phyloP scores from a whole-genome alignment of 2,329 filamentous ascomycete species.

The Zasmidium cellare region DNA sequence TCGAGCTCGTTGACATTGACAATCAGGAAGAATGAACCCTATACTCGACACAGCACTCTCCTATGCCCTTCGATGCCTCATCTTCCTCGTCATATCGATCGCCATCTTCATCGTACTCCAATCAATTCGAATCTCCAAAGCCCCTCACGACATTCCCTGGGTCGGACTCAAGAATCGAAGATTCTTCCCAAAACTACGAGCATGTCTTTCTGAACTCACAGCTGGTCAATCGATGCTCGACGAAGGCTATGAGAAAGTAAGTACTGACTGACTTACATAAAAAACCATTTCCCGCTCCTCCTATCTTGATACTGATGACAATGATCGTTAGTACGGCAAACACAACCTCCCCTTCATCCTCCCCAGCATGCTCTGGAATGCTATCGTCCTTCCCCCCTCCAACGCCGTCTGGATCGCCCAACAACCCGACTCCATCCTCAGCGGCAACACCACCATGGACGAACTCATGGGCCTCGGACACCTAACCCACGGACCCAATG shows the following conservation, averaged over 20 bases:
- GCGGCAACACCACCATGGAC: slow-evolving; percentile 7
- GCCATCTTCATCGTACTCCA: not conserved
- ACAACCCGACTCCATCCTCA: slow-evolving; percentile 13
- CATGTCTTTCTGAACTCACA: not conserved
- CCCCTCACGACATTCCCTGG: slow-evolving; percentile 7
- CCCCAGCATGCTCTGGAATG: slow-evolving; percentile 12
- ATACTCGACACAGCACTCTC: not conserved
- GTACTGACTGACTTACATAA: not conserved
- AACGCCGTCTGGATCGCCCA: slow-evolving; percentile 9
- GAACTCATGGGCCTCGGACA: slow-evolving; percentile 12
- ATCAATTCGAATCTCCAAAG: slow-evolving; percentile 2
- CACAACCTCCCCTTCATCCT: slow-evolving; percentile 7
- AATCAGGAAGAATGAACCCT: not conserved
- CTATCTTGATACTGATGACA: too few species aligned
- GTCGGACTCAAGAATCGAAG: slow-evolving; percentile 7
- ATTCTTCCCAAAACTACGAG: slow-evolving; percentile 10
- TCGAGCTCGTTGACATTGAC: not conserved
- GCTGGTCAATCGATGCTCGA: slow-evolving; percentile 5
- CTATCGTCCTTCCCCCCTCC: slow-evolving; percentile 18
- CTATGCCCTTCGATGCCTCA: not conserved
- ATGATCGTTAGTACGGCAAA: slow-evolving; percentile 1
- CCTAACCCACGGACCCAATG: slow-evolving; percentile 9
- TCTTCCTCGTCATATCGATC: not conserved
- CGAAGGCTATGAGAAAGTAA: slow-evolving; percentile 9
- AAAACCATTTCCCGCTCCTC: too few species aligned